Base-by-base conservation (phyloP, 441 rosid genomes). In the Jatropha podagrica region DNA sequence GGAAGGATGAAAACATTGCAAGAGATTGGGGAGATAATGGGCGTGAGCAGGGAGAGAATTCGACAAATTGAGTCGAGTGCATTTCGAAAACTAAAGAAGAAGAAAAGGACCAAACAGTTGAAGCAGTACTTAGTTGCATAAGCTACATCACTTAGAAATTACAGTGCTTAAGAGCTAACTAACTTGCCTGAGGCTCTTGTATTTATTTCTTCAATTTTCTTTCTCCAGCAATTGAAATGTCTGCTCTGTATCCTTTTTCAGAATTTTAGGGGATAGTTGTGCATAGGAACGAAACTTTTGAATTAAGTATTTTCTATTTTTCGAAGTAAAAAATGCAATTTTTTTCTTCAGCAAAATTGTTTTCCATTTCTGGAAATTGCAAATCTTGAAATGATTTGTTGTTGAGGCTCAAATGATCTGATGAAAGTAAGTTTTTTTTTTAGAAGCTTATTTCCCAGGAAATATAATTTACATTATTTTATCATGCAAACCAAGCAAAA, bases 1-100 rank as follows among this genome's bases (percentile, higher is more conserved):
- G 98, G 98, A 51, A 90, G 98, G 81, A 87, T 82, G 90, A 93
- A 88, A 80, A 93, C 98, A 0, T 77, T 95, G 81, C 99, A 95
- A 74, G 99, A 95, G 86, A 95, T 95, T 0, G 99, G 99, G 13
- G 99, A 95, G 71, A 46, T 80, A 41, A 89, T 95, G 85, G 87
- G 92, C 0, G 88, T 95, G 2, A 92, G 97, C 86, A 83, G 98
- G 11, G 99, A 96, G 82, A 85, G 99, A 84, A 77, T 95, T 70
- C 83, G 98, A 52, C 99, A 95, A 69, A 93, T 95, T 4, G 97
- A 95, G 78, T 87, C 87, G 0, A 83, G 88, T 18, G 98, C 95
- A 7, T 88, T 93, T 71, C 88, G 94, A 63, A 95, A 93, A 86
- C 89, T 95, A 56, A 91, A 90, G 85, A 89, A 84, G 85, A 93